These are phyloP conservation scores for Kwoniella sp. DNA, from an alignment of 768 basidiomycete genomes.

Conservation along the genomic window DNA sequence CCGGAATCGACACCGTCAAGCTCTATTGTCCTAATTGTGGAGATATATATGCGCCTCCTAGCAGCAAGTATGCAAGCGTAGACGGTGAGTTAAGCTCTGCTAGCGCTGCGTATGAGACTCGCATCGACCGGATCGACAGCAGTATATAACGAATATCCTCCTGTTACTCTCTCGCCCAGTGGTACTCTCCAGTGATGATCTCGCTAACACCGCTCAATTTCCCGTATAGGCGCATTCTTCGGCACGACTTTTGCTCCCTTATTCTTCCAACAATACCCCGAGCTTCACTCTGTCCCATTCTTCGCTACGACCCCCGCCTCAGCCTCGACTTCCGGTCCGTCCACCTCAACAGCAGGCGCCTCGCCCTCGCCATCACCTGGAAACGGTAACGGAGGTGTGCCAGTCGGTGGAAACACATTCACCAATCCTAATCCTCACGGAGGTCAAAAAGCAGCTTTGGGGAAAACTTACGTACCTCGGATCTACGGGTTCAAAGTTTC, in stretches of 20 bases:
- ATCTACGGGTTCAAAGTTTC: conserved; percentile 98
- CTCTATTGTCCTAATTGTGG: conserved; percentile 97
- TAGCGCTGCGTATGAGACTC: no score
- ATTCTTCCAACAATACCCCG: conserved; percentile 96
- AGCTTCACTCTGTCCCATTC: conserved; percentile 90
- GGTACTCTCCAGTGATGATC: background rate
- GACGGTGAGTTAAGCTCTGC: conserved; percentile 83
- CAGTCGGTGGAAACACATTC: conserved; percentile 60
- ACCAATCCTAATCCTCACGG: conserved; percentile 75
- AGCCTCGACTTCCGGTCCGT: conserved; percentile 21
- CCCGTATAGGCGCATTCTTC: conserved; percentile 83
- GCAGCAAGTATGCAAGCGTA: conserved; percentile 90
- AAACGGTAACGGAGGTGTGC: background rate
- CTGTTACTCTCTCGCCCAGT: no score
- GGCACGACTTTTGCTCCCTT: conserved; percentile 98
- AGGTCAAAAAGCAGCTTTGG: conserved; percentile 77
- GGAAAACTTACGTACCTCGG: conserved; percentile 82
- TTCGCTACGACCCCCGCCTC: conserved; percentile 60
- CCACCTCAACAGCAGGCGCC: conserved; percentile 17
- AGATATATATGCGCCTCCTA: conserved; percentile 93
- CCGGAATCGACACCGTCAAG: conserved; percentile 96
- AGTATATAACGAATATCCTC: no score
- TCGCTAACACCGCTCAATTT: no score
- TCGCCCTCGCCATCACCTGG: conserved; percentile 7
- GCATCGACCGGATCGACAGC: no score